Evolutionary conservation across 2,329 filamentous ascomycete species (phyloP).

Genomic region (Neonectria ditissima): DNA sequence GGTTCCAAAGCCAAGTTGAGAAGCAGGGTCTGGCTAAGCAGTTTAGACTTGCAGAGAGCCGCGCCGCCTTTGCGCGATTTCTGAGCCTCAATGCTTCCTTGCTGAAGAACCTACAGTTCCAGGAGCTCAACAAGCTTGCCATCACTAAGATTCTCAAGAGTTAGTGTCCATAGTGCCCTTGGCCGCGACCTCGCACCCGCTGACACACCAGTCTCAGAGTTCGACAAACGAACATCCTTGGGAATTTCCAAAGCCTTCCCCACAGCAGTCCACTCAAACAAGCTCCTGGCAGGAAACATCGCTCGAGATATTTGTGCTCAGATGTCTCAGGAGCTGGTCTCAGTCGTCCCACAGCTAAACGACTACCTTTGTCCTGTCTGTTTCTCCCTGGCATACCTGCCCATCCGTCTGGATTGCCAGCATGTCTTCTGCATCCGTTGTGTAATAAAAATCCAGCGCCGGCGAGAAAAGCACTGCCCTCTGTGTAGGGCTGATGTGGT

Average conservation of each 20-base stretch:
- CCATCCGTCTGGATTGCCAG: constrained; percentile 79
- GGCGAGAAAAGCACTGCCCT: constrained; percentile 76
- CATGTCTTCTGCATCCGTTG: constrained; percentile 89
- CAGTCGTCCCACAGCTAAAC: constrained; percentile 82
- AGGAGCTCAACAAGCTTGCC: constrained; percentile 84
- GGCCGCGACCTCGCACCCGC: neutral
- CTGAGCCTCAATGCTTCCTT: constrained; percentile 78
- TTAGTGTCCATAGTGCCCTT: constrained; percentile 51
- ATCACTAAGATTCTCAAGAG: constrained; percentile 89
- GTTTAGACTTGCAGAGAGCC: constrained; percentile 76
- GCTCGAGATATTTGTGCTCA: constrained; percentile 81
- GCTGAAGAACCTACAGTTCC: constrained; percentile 85
- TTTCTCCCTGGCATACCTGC: constrained; percentile 82
- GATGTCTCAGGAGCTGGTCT: constrained; percentile 78
- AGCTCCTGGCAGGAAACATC: constrained; percentile 73
- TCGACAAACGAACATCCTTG: constrained; percentile 85
- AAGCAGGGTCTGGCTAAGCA: constrained; percentile 67
- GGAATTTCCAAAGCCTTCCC: constrained; percentile 75
- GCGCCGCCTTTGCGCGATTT: constrained; percentile 74
- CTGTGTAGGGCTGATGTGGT: constrained; percentile 80
- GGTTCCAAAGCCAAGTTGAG: constrained; percentile 77
- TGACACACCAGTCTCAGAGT: constrained; percentile 68
- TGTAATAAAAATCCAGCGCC: constrained; percentile 81
- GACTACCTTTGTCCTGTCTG: constrained; percentile 88
- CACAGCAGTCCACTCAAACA: constrained; percentile 66